Evolutionary conservation across 441 rosid species (phyloP).

Genomic region (Erodium chrysanthum): DNA sequence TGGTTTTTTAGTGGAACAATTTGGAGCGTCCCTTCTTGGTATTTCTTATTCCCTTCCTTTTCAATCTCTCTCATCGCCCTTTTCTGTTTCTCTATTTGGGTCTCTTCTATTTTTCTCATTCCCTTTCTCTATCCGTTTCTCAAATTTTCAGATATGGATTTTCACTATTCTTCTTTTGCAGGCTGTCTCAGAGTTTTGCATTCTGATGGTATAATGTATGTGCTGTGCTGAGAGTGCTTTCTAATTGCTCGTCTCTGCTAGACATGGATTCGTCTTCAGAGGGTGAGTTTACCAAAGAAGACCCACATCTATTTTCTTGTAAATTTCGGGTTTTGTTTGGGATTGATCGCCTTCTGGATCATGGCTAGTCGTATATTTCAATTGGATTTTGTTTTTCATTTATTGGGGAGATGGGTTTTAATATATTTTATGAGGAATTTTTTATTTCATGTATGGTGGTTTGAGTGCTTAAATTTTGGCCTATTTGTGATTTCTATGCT

Average conservation of each 20-base stretch:
- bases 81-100: conserved; percentile 11
- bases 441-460: conserved; percentile 2
- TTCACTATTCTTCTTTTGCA: conserved; percentile 16
- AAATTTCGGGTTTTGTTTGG: too few species aligned
- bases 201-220: conserved; percentile 34
- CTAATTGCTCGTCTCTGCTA: background rate
- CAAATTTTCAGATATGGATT: too few species aligned
- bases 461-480: conserved; percentile 8
- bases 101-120: conserved; percentile 13
- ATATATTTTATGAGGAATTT: conserved; percentile 12
- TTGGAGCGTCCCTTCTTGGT: conserved; percentile 29
- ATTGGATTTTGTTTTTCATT: conserved; percentile 4
- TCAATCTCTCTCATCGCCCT: conserved; percentile 11
- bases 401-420: conserved; percentile 13
- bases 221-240: conserved; percentile 32
- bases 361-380: too few species aligned
- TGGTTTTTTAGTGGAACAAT: conserved; percentile 6
- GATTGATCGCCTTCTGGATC: too few species aligned
- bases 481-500: conserved; percentile 13
- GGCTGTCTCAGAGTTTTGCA: conserved; percentile 34
- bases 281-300: conserved; percentile 21
- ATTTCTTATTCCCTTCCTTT: conserved; percentile 25
- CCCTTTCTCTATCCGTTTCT: background rate
- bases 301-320: background rate
- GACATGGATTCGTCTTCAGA: conserved; percentile 41